A percentile compares a stretch with the other conserved stretches of the same genome.
Evolutionary conservation across 2,329 filamentous ascomycete species (phyloP).

Genomic region (Stachybotrys echinatus): DNA sequence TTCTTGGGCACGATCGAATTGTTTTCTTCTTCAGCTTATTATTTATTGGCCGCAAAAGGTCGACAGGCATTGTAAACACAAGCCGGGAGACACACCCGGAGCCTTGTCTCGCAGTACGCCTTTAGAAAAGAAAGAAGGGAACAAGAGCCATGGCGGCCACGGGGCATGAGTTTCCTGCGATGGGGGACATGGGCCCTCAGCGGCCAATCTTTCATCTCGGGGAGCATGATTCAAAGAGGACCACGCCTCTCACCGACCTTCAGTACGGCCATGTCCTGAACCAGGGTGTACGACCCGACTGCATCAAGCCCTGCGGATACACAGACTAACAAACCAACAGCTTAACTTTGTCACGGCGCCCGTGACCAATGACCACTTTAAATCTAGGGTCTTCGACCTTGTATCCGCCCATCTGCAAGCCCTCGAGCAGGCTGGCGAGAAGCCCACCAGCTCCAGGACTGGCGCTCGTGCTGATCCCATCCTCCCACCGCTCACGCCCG

Average conservation of each 20-base stretch:
- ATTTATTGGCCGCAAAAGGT: too few relatives aligned
- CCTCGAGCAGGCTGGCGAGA: conserved; percentile 34
- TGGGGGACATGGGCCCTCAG: conserved; percentile 20
- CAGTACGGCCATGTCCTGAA: conserved; percentile 65
- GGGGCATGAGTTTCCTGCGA: conserved; percentile 10
- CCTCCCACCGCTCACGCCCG: conserved; percentile 65
- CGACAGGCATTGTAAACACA: neutral
- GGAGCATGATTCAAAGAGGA: conserved; percentile 64
- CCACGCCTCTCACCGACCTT: conserved; percentile 54
- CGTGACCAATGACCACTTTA: conserved; percentile 71
- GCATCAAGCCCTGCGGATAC: neutral
- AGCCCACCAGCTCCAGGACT: conserved; percentile 33
- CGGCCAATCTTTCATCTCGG: conserved; percentile 60
- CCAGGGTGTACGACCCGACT: conserved; percentile 52
- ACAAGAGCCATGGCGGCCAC: neutral
- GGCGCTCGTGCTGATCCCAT: conserved; percentile 50
- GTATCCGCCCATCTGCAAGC: conserved; percentile 49
- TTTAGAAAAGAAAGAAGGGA: neutral
- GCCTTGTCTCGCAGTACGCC: neutral
- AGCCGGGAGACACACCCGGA: neutral
- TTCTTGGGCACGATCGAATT: too few relatives aligned
- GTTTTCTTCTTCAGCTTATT: too few relatives aligned
- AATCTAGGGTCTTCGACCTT: conserved; percentile 59
- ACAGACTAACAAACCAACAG: conserved; percentile 34
- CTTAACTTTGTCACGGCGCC: conserved; percentile 76